phyloP scores from a whole-genome alignment of 768 basidiomycete species.

The Podaxis pistillaris region DNA sequence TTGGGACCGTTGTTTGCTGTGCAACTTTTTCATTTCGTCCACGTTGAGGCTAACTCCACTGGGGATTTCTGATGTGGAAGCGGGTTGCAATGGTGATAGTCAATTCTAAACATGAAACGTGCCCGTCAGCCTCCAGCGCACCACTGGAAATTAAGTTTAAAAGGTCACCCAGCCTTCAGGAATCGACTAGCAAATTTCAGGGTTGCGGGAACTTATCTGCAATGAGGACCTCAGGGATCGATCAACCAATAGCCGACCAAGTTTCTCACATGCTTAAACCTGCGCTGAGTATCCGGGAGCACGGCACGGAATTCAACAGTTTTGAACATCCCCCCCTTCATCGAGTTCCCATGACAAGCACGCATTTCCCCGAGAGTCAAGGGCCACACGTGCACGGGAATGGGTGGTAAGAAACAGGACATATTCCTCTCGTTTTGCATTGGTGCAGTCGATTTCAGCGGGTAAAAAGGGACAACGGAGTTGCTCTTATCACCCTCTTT shows the following conservation, averaged over 20 bases:
- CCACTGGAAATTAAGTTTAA: slow-evolving; percentile 10
- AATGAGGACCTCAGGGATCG: slow-evolving; percentile 1
- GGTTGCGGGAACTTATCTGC: background rate
- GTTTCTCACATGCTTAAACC: slow-evolving; percentile 10
- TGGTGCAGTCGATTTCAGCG: background rate
- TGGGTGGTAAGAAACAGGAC: background rate
- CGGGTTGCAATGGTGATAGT: slow-evolving; percentile 14
- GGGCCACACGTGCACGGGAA: slow-evolving; percentile 7
- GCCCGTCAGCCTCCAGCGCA: slow-evolving; percentile 1
- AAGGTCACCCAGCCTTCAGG: background rate
- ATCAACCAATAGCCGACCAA: background rate
- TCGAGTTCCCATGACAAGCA: slow-evolving; percentile 13
- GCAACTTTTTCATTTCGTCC: slow-evolving; percentile 1
- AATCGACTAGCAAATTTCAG: background rate
- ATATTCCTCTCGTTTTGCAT: background rate
- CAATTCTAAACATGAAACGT: slow-evolving; percentile 14
- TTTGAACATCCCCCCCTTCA: background rate
- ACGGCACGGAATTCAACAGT: slow-evolving; percentile 7
- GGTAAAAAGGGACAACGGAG: slow-evolving; percentile 11
- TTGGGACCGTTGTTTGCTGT: slow-evolving; percentile 2
- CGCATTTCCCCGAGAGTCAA: slow-evolving; percentile 3
- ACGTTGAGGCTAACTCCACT: slow-evolving; percentile 8
- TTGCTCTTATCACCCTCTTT: slow-evolving; percentile 13
- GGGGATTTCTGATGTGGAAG: slow-evolving; percentile 15
- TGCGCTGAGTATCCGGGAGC: background rate